A percentile compares a stretch with the other conserved stretches of the same genome.
phyloP scores from a whole-genome alignment of 83 land plant genomes.

The Diphasiastrum complanatum region DNA sequence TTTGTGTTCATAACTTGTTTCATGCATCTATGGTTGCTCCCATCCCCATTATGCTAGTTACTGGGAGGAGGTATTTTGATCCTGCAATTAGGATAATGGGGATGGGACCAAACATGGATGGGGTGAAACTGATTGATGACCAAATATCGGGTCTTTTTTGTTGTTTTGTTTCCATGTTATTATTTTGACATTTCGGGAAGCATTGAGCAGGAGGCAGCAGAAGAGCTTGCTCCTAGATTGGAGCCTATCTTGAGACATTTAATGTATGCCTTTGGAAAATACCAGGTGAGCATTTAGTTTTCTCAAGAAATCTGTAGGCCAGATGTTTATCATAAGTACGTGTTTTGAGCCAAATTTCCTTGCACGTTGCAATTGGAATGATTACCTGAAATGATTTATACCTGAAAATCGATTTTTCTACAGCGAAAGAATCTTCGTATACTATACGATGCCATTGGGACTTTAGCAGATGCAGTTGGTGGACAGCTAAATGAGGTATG shows the following conservation, averaged over 20 bases:
- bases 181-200: no score
- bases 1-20: no score
- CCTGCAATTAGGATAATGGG: no score
- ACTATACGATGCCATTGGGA: slow-evolving; percentile 98
- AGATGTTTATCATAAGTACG: neutral
- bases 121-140: no score
- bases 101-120: no score
- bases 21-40: no score
- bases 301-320: neutral
- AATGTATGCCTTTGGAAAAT: slow-evolving; percentile 83
- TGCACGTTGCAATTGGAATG: neutral
- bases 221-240: slow-evolving; percentile 77
- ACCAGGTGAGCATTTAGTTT: slow-evolving; percentile 55
- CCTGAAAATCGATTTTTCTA: neutral
- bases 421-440: slow-evolving; percentile 87
- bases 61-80: no score
- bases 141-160: no score
- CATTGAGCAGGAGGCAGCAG: slow-evolving; percentile 93
- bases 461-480: slow-evolving; percentile 97
- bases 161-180: neutral
- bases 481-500: slow-evolving; percentile 80
- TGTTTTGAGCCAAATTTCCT: neutral
- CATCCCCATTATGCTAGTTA: no score
- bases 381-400: neutral
- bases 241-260: slow-evolving; percentile 84